Base-by-base conservation (phyloP, 2,329 filamentous ascomycete species). In the Epichloe sp. region DNA sequence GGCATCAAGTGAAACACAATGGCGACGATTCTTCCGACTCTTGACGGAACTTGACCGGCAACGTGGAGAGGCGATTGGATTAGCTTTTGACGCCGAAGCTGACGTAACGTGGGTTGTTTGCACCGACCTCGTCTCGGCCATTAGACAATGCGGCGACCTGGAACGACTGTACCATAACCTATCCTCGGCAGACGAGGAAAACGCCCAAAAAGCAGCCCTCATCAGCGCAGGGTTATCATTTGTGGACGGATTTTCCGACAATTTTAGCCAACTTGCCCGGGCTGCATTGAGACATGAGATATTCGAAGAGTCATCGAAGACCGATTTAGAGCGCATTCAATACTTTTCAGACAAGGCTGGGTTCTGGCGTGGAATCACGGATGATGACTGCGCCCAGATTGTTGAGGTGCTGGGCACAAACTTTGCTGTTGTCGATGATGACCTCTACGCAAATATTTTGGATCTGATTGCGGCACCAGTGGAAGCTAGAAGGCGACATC, bases 21-120 rank as follows among this genome's bases (percentile, higher is more conserved):
- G 93, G 93, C 82, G 86, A 55, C 80, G 86, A 48, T 95, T 95
- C 66, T 95, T 89, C 70, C 82, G 89, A 35, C 76, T 97, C 17
- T 76, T 95, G 17, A 76, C 86, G 12, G 90, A 95, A 63, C 71
- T 98, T 41, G 89, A 97, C 63, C 89, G 86, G 60, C 84, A 88
- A 60, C 78, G 90, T 60, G 85, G 86, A 17, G 90, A 96, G 61
- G 84, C 87, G 0, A 69, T 97, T 44, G 83, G 86, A 1, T 72
- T 97, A 44, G 79, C 83, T 0, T 82, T 87, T 51, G 93, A 97
- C 60, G 66, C 76, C 0, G 75, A 79, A 46, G 75, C 77, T 10
- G 82, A 84, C 47, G 78, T 90, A 70, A 79, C 88, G 2, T 96
- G 89, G 88, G 77, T 94, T 45, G 76, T 95, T 4, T 85, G 88